Base-by-base conservation (phyloP, 2,329 filamentous ascomycete species). In the Exophiala viscosa region DNA sequence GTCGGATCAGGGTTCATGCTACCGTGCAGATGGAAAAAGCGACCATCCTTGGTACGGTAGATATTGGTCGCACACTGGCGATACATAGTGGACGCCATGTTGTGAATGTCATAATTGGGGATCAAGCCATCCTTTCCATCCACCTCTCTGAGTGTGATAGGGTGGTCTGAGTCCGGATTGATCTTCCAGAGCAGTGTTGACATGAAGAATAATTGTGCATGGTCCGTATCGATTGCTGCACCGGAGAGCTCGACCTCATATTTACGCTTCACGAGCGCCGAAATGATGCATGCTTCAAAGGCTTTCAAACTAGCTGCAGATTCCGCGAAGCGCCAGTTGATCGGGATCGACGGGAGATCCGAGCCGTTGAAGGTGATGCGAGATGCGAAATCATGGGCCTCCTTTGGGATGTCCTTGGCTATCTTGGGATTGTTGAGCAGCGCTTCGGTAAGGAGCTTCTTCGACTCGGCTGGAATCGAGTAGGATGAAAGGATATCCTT, bases 321-420 rank as follows among this genome's bases (percentile, higher is more conserved):
- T 60, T 81, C 79, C 1, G 78, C 77, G 45, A 80, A 78, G 2
- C 78, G 69, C 78, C 79, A 81, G 48, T 78, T 80, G 62, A 82
- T 76, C 0, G 78, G 76, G 5, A 81, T 69, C 40, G 67, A 74
- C 0, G 77, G 77, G 23, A 64, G 62, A 18, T 68, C 60, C 13
- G 60, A 66, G 3, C 78, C 78, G 15, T 71, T 68, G 50, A 78
- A 80, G 0, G 58, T 64, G 40, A 77, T 67, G 5, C 17, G 17
- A 18, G n/a, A 40, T 3, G 66, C 4, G 67, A 76, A 42, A 80
- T 81, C 55, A 67, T 64, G 3, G 58, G 67, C 31, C 73, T 79
- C 36, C 64, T 81, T 2, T 59, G 66, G 20, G 60, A 70, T 32
- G 79, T 79, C 67, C 72, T 74, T 45, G 65, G 70, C 45, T 65